Conservation (phyloP, 1,284 basidiomycete genomes). For the Papiliotrema fonsecae region DNA sequence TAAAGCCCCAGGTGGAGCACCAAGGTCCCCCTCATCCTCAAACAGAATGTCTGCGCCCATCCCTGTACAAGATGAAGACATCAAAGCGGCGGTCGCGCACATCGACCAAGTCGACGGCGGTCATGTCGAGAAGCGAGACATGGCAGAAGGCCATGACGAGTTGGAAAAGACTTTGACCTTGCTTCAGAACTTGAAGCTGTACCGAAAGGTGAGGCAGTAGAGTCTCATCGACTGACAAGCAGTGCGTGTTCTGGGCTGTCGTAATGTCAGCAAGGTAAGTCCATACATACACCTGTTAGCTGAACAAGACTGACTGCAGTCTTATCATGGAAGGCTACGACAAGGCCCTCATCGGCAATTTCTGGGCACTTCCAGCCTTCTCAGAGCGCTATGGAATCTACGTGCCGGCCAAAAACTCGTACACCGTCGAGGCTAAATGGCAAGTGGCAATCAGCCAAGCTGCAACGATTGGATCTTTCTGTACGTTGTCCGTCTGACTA, state of each 20-base stretch:
- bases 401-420: constrained; percentile 1
- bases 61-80: not conserved
- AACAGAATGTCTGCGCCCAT: not conserved
- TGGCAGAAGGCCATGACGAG: constrained; percentile 3
- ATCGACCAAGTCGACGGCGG: not conserved
- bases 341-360: constrained; percentile 34
- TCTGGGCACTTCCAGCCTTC: constrained; percentile 40
- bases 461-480: constrained; percentile 5
- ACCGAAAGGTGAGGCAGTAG: not conserved
- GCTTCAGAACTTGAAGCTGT: constrained; percentile 4
- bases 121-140: not conserved
- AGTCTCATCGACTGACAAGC: not conserved
- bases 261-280: constrained; percentile 1
- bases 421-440: constrained; percentile 39
- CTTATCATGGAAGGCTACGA: constrained; percentile 50
- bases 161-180: not conserved
- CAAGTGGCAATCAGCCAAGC: constrained; percentile 23
- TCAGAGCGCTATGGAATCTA: constrained; percentile 24
- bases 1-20: not conserved
- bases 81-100: not conserved
- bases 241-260: constrained; percentile 4
- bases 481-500: not conserved
- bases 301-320: too few relatives aligned
- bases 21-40: not conserved
- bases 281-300: too few relatives aligned